These are phyloP conservation scores for Pseudogymnoascus sp. DNA, from an alignment of 2,329 filamentous ascomycete genomes.

Conservation along the genomic window DNA sequence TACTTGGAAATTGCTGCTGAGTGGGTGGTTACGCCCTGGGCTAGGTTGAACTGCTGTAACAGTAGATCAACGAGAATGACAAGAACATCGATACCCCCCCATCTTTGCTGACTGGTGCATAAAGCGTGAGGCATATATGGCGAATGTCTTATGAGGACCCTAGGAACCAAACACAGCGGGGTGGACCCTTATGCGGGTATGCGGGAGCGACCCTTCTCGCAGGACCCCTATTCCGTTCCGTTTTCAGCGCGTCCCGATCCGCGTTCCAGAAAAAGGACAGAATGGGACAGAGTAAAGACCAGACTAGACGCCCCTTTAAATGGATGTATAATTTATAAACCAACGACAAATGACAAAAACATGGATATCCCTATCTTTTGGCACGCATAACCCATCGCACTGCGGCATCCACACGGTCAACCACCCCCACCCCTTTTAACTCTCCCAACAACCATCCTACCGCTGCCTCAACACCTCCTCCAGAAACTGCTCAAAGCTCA, in stretches of 20 bases:
- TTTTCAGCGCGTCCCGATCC: not conserved
- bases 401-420: not conserved
- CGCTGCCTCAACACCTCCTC: conserved; percentile 57
- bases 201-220: not conserved
- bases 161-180: not conserved
- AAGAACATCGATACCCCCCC: not conserved
- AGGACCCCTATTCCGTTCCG: not conserved
- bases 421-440: not conserved
- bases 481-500: conserved; percentile 75
- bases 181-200: not conserved
- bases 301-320: not conserved
- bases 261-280: not conserved
- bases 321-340: not conserved
- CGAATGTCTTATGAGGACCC: not conserved
- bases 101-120: not conserved
- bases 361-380: conserved; percentile 2
- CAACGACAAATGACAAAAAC: not conserved
- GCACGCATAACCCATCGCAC: not conserved
- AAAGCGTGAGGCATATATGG: not conserved
- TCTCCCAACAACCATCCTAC: conserved; percentile 23
- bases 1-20: not conserved
- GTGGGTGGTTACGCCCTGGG: not conserved
- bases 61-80: not conserved
- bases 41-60: not conserved
- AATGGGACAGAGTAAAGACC: not conserved